A percentile compares a stretch with the other conserved stretches of the same genome.
Evolutionary conservation across 192 early-diverging fungal genomes (phyloP).

Genomic region (Spizellomyces sp.): DNA sequence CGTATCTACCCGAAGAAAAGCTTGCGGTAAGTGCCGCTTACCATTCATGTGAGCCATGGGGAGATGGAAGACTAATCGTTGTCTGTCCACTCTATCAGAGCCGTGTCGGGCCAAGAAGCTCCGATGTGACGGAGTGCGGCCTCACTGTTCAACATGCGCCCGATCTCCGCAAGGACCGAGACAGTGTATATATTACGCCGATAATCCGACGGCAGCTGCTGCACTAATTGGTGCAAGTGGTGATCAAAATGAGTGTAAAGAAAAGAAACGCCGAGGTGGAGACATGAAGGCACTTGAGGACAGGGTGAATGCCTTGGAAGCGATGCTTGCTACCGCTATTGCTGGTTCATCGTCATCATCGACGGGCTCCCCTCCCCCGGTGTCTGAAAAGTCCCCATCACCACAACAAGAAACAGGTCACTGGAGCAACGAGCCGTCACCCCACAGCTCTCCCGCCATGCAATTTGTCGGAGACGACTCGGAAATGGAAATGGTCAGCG

Average conservation of each 20-base stretch:
- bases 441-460: too few species aligned
- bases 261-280: slow-evolving; percentile 5
- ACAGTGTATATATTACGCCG: slow-evolving; percentile 23
- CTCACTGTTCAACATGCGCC: slow-evolving; percentile 27
- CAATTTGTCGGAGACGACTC: too few species aligned
- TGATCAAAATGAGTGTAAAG: background rate
- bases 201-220: slow-evolving; percentile 15
- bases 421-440: too few species aligned
- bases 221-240: background rate
- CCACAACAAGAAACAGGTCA: background rate
- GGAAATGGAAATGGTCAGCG: too few species aligned
- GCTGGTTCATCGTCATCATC: background rate
- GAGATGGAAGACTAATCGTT: too few species aligned
- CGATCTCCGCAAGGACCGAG: slow-evolving; percentile 10
- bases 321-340: slow-evolving; percentile 23
- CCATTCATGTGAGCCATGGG: too few species aligned
- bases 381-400: background rate
- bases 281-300: slow-evolving; percentile 31
- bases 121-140: slow-evolving; percentile 28
- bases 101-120: slow-evolving; percentile 29
- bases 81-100: background rate
- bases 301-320: slow-evolving; percentile 29
- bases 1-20: too few species aligned
- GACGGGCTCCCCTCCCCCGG: background rate
- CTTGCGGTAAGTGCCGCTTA: too few species aligned